Conservation (phyloP, 176 grass and related monocot species). For the Urochloa ruziziensis region DNA sequence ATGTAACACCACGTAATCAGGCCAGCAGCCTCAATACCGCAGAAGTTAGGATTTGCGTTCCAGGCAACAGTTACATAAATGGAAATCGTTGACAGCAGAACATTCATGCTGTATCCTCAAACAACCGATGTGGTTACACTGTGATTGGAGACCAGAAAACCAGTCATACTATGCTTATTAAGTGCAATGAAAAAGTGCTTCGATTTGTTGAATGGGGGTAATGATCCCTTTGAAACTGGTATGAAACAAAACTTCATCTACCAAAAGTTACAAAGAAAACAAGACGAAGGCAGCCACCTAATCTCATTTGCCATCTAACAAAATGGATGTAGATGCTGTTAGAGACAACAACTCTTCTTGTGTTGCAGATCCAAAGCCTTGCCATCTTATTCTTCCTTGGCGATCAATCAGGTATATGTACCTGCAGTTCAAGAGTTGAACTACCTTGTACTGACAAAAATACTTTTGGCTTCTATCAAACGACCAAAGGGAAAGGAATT, state of each 20-base stretch:
- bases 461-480: background rate
- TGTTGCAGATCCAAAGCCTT: constrained; percentile 78
- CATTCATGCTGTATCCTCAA: background rate
- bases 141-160: background rate
- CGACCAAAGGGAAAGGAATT: constrained; percentile 1
- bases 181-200: background rate
- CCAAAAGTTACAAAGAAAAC: background rate
- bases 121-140: constrained; percentile 3
- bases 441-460: background rate
- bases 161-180: constrained; percentile 14
- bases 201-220: background rate
- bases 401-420: constrained; percentile 84
- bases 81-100: background rate
- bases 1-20: background rate
- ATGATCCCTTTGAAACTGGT: background rate
- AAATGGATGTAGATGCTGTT: constrained; percentile 47
- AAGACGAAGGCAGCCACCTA: background rate
- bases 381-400: constrained; percentile 85
- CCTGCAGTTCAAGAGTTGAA: constrained; percentile 39
- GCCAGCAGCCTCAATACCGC: background rate
- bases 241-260: constrained; percentile 3
- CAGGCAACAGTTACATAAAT: background rate
- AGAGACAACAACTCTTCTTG: constrained; percentile 70
- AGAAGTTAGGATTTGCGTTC: background rate
- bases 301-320: constrained; percentile 75